Evolutionary conservation across 495 filamentous ascomycete species (phyloP).

Genomic region (Pyrenula massariospora): DNA sequence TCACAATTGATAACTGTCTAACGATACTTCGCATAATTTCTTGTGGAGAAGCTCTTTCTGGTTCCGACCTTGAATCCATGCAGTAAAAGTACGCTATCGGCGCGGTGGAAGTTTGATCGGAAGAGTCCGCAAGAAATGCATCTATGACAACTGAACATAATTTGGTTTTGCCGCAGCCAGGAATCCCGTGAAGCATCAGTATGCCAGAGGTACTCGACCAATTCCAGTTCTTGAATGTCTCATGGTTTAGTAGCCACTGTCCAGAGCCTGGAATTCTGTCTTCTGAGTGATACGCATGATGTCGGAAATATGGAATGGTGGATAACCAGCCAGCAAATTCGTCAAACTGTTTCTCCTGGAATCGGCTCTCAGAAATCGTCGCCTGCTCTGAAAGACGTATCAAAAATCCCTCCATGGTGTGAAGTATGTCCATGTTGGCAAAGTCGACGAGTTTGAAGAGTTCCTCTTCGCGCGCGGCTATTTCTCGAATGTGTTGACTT

Average conservation of each 20-base stretch:
- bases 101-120: background rate
- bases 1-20: conserved; percentile 10
- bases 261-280: conserved; percentile 4
- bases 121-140: conserved; percentile 4
- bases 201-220: conserved; percentile 6
- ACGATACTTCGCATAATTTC: conserved; percentile 15
- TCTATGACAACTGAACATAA: conserved; percentile 15
- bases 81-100: conserved; percentile 17
- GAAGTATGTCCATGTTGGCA: background rate
- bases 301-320: conserved; percentile 1
- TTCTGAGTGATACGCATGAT: conserved; percentile 2
- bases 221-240: conserved; percentile 6
- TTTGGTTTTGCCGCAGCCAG: conserved; percentile 21
- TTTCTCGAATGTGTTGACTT: background rate
- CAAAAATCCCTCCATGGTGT: background rate
- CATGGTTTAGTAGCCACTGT: conserved; percentile 4
- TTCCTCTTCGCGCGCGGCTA: conserved; percentile 1
- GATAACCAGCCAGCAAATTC: conserved; percentile 7
- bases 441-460: conserved; percentile 1
- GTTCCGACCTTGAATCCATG: conserved; percentile 13
- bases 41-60: conserved; percentile 11
- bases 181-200: conserved; percentile 21
- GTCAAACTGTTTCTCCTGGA: background rate
- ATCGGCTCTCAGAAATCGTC: background rate
- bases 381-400: background rate